Base-by-base conservation (phyloP, 2,329 filamentous ascomycete genomes). In the Lachnellula cervina region DNA sequence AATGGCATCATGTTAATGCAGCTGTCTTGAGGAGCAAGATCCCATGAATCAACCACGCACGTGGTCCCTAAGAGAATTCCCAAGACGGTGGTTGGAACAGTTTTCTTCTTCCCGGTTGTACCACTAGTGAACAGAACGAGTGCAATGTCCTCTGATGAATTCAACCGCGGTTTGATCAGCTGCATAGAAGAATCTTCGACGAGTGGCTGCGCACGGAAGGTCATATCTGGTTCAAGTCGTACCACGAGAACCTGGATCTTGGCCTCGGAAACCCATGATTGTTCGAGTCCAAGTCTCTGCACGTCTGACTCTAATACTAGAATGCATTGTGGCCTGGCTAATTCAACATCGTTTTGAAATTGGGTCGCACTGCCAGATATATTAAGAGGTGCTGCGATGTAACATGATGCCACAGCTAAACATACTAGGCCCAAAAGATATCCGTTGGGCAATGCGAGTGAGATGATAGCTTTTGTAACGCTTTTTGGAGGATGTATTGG, bases 1-100 rank as follows among this genome's bases (percentile, higher is more conserved):
- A 83, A 68, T 0, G 80, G 80, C 80, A 83, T 83, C 76, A 82
- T 81, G 62, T 83, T 82, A 23, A 82, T 64, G 63, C 80, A 83
- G 0, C 75, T 72, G 60, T 82, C 80, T 1, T 67, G 64, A 2
- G 70, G 62, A 1, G 68, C 73, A 17, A 83, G 63, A 2, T 75
- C 76, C 77, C 79, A 82, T 0, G 78, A 80, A 17, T 79, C 74
- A 28, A 80, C 76, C 5, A 81, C 78, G 55, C 77, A 78, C 2
- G 74, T 71, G 3, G 80, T 75, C 2, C 80, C 79, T 7, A 73
- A 70, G 8, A 82, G 68, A 50, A 82, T 74, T 3, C 77, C 76
- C 56, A 79, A 75, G 0, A 75, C 69, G 2, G 74, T 77, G 25
- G 82, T 71, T 0, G 80, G 80, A 2, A 83, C 80, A 3, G 82